These are phyloP conservation scores for Lepiota brunneoincarnata DNA, from an alignment of 768 basidiomycete genomes.

Conservation along the genomic window DNA sequence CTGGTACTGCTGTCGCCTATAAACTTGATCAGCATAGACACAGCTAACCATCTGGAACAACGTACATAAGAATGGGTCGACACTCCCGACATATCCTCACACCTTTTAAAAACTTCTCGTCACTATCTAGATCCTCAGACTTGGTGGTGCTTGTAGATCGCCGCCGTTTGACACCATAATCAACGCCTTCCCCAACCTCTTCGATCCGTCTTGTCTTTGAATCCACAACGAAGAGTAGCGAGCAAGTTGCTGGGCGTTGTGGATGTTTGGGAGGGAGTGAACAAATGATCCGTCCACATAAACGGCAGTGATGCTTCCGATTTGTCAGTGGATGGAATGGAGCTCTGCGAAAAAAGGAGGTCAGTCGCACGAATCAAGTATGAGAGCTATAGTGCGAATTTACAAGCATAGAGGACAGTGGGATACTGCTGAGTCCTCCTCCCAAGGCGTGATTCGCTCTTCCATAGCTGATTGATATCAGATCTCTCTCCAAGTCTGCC, in stretches of 20 bases:
- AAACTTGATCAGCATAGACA: constrained; percentile 8
- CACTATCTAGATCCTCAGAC: constrained; percentile 47
- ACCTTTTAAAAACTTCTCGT: constrained; percentile 85
- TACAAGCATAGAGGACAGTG: constrained; percentile 87
- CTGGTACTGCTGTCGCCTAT: constrained; percentile 71
- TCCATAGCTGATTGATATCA: constrained; percentile 56
- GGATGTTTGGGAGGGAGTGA: constrained; percentile 78
- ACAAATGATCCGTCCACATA: constrained; percentile 92
- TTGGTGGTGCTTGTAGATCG: constrained; percentile 29
- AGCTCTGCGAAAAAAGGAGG: constrained; percentile 31
- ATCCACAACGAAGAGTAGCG: constrained; percentile 85
- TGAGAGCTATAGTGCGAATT: constrained; percentile 20
- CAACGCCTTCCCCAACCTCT: constrained; percentile 80
- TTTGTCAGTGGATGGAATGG: constrained; percentile 89
- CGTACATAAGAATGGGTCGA: constrained; percentile 75
- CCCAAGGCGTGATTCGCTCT: constrained; percentile 94
- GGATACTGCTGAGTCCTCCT: constrained; percentile 72
- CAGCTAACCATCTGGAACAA: constrained; percentile 11
- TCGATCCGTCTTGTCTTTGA: constrained; percentile 73
- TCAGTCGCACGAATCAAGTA: background rate
- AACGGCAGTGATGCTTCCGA: constrained; percentile 93
- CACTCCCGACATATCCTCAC: constrained; percentile 87
- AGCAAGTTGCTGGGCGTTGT: constrained; percentile 67
- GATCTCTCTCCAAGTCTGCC: background rate
- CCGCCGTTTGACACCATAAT: constrained; percentile 72